A percentile compares a stretch with the other conserved stretches of the same genome.
Evolutionary conservation across 352 stramenopile genomes (phyloP).

Genomic region (Peronospora belbahrii): DNA sequence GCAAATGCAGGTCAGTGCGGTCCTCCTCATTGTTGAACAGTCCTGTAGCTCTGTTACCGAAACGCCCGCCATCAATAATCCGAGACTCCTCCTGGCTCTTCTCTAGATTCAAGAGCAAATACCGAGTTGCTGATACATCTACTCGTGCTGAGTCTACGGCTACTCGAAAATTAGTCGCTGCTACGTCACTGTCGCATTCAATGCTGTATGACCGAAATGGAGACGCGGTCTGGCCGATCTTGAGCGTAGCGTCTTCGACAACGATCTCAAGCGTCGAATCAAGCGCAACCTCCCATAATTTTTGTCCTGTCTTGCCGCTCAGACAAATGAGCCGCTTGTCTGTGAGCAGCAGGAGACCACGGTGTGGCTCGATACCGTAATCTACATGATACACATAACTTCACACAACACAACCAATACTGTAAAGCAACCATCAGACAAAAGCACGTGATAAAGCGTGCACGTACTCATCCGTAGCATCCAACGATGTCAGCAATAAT

Average conservation of each 20-base stretch:
- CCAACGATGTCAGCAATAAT: conserved; percentile 61
- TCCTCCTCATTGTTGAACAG: conserved; percentile 46
- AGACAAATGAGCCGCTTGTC: conserved; percentile 80
- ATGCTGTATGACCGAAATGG: conserved; percentile 55
- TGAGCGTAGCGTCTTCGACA: conserved; percentile 30
- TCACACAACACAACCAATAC: conserved; percentile 6
- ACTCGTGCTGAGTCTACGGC: conserved; percentile 66
- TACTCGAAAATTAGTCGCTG: conserved; percentile 66
- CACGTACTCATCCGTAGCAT: conserved; percentile 74
- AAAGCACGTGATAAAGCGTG: not conserved
- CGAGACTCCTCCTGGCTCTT: conserved; percentile 68
- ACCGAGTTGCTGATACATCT: conserved; percentile 68
- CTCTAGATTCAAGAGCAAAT: conserved; percentile 75
- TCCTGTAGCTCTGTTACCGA: conserved; percentile 3
- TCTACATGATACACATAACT: conserved; percentile 83
- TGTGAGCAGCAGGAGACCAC: conserved; percentile 67
- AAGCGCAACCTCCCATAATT: conserved; percentile 74
- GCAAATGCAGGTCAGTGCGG: conserved; percentile 59
- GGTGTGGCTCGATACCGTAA: conserved; percentile 56
- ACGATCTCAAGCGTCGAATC: conserved; percentile 69
- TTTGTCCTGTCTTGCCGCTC: conserved; percentile 62
- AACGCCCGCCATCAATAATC: conserved; percentile 17
- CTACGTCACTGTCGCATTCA: conserved; percentile 54
- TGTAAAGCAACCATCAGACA: not conserved
- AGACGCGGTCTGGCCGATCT: conserved; percentile 42